Evolutionary conservation across 2,329 filamentous ascomycete genomes (phyloP).

Genomic region (Pleomassaria siparia): DNA sequence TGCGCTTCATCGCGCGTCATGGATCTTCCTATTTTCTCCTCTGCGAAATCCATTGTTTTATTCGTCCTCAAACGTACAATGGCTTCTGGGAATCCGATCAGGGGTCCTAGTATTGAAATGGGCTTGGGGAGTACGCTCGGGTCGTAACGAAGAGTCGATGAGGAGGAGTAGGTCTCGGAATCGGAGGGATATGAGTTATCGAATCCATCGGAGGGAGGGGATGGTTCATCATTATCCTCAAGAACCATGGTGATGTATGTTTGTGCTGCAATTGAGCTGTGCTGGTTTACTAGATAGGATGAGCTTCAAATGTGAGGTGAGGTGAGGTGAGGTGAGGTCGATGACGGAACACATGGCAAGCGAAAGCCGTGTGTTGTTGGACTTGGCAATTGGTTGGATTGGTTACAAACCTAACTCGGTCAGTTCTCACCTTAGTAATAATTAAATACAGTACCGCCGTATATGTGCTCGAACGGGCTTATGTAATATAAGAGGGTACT

Average conservation of each 20-base stretch:
- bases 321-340: conserved; percentile 15
- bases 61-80: conserved; percentile 32
- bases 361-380: conserved; percentile 10
- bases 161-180: conserved; percentile 38
- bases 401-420: too few species aligned
- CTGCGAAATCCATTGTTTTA: conserved; percentile 33
- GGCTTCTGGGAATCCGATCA: conserved; percentile 30
- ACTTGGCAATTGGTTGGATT: background rate
- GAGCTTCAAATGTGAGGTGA: conserved; percentile 26
- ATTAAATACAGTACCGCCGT: too few species aligned
- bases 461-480: too few species aligned
- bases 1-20: conserved; percentile 46
- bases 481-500: too few species aligned
- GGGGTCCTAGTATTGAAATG: conserved; percentile 35
- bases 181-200: conserved; percentile 37
- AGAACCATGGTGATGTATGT: conserved; percentile 45
- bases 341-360: conserved; percentile 19
- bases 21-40: conserved; percentile 40
- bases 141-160: conserved; percentile 34
- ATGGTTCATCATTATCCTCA: conserved; percentile 36
- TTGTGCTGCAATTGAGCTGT: background rate
- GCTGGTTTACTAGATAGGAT: background rate
- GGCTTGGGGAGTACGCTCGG: conserved; percentile 41
- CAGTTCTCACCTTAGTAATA: too few species aligned
- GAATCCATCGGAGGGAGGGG: conserved; percentile 33